Evolutionary conservation across 768 basidiomycete genomes (phyloP).

Genomic region (Cubamyces lactineus): DNA sequence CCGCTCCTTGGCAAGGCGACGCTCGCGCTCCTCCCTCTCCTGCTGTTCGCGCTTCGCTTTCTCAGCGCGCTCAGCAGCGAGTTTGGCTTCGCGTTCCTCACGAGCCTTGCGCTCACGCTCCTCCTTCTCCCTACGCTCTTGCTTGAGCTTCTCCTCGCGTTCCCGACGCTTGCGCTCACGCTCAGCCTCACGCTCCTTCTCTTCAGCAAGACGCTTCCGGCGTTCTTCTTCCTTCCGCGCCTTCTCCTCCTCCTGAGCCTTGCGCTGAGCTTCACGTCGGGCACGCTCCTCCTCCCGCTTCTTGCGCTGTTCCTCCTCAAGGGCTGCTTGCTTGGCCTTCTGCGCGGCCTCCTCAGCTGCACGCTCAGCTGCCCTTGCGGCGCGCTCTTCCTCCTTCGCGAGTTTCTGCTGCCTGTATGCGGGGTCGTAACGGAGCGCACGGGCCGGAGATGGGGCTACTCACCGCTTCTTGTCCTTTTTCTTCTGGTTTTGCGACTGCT

Average conservation of each 20-base stretch:
- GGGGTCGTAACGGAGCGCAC: conserved; percentile 14
- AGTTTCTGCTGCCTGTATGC: conserved; percentile 79
- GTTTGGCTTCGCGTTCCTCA: conserved; percentile 66
- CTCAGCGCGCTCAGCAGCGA: conserved; percentile 50
- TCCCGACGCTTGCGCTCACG: conserved; percentile 74
- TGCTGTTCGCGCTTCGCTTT: conserved; percentile 47
- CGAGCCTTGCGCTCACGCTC: conserved; percentile 65
- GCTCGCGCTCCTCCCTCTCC: conserved; percentile 69
- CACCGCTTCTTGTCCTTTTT: conserved; percentile 99
- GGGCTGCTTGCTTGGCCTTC: conserved; percentile 74
- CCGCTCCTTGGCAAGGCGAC: conserved; percentile 65
- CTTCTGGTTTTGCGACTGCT: conserved; percentile 93
- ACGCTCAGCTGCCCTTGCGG: conserved; percentile 68
- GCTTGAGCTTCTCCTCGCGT: conserved; percentile 64
- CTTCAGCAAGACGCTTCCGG: conserved; percentile 74
- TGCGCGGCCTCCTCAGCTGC: conserved; percentile 25
- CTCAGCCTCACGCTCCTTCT: conserved; percentile 79
- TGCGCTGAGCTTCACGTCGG: conserved; percentile 74
- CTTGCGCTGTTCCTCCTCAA: conserved; percentile 81
- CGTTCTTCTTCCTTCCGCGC: conserved; percentile 83
- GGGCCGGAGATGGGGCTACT: conserved; percentile 21
- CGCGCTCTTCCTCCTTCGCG: conserved; percentile 91
- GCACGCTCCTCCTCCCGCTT: conserved; percentile 87
- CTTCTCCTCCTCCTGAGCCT: conserved; percentile 82
- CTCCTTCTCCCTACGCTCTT: conserved; percentile 57